Evolutionary conservation across 768 basidiomycete species (phyloP).

Genomic region (Rhodotorula taiwanensis): DNA sequence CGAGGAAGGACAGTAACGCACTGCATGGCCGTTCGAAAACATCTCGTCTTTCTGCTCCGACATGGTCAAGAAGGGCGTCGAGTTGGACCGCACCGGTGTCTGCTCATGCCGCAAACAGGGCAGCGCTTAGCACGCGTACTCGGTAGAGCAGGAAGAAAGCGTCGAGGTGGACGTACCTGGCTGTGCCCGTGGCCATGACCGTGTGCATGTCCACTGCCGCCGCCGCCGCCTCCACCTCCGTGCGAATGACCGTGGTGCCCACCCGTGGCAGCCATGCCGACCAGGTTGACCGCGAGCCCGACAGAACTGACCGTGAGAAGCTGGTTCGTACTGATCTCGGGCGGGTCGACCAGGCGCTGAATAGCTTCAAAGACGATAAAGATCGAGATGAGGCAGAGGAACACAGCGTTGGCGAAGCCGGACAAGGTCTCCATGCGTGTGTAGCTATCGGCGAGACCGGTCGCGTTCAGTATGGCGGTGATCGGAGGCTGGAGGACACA

Average conservation of each 20-base stretch:
- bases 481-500: too few species aligned
- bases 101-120: background rate
- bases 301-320: conserved; percentile 79
- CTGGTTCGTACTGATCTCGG: conserved; percentile 95
- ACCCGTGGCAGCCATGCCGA: conserved; percentile 98
- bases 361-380: conserved; percentile 98
- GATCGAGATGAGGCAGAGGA: conserved; percentile 84
- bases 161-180: too few species aligned
- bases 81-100: conserved; percentile 13
- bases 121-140: too few species aligned
- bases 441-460: conserved; percentile 53
- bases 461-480: too few species aligned
- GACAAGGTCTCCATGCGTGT: conserved; percentile 94
- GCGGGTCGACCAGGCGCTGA: conserved; percentile 70
- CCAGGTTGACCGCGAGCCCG: conserved; percentile 87
- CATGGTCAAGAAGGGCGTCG: conserved; percentile 25
- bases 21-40: conserved; percentile 21
- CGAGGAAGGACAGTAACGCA: background rate
- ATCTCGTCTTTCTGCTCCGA: conserved; percentile 14
- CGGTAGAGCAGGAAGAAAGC: too few species aligned
- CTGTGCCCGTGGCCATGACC: conserved; percentile 9
- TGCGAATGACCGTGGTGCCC: conserved; percentile 42
- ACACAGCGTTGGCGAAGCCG: conserved; percentile 95
- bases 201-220: conserved; percentile 29
- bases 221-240: conserved; percentile 22